Evolutionary conservation across 495 filamentous ascomycete species (phyloP).

Genomic region (Penicillium samsonianum): DNA sequence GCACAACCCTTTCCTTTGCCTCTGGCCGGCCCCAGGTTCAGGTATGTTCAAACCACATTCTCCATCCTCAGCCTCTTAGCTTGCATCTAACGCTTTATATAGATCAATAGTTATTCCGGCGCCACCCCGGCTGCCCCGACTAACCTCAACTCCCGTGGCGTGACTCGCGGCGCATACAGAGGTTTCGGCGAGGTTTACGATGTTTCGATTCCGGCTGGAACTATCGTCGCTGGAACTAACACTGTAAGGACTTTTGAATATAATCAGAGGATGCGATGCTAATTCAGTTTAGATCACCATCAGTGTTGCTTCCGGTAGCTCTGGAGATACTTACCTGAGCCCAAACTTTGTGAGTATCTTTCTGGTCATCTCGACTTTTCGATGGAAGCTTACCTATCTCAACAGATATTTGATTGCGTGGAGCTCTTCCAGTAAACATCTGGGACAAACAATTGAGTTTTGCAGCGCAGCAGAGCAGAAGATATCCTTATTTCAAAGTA

Average conservation of each 20-base stretch:
- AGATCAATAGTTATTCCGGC: conserved; percentile 54
- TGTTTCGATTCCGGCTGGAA: conserved; percentile 54
- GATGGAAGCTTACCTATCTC: neutral
- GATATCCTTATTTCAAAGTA: neutral
- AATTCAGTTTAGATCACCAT: conserved; percentile 50
- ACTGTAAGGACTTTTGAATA: conserved; percentile 35
- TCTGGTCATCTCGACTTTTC: neutral
- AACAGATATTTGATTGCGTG: conserved; percentile 58
- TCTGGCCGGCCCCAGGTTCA: conserved; percentile 43
- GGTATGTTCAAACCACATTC: conserved; percentile 9
- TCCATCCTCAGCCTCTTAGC: neutral
- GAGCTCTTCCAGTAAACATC: conserved; percentile 48
- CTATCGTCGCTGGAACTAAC: conserved; percentile 58
- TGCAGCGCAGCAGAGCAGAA: neutral
- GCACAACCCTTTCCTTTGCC: conserved; percentile 63
- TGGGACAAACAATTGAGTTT: too few relatives aligned
- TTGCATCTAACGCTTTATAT: neutral
- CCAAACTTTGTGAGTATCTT: conserved; percentile 61
- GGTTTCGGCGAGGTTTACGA: conserved; percentile 63
- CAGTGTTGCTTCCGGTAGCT: conserved; percentile 58
- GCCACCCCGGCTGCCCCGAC: conserved; percentile 54
- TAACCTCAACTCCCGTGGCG: conserved; percentile 64
- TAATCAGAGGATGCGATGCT: neutral
- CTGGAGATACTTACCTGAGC: conserved; percentile 52
- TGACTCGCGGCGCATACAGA: conserved; percentile 64